Evolutionary conservation across 768 basidiomycete species (phyloP).

Genomic region (Coprinopsis sp.): DNA sequence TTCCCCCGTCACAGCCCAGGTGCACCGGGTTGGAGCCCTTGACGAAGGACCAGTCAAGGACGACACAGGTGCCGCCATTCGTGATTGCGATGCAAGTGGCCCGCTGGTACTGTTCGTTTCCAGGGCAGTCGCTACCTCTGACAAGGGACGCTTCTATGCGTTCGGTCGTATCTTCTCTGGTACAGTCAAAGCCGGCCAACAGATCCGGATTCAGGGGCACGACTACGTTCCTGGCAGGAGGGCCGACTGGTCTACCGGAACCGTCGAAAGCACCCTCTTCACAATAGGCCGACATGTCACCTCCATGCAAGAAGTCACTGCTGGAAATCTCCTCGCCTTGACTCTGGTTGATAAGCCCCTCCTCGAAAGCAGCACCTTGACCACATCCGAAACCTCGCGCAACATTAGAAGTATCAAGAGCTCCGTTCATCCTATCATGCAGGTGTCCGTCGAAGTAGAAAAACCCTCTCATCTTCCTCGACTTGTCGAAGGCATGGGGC

Average conservation of each 20-base stretch:
- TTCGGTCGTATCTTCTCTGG: slow-evolving; percentile 99
- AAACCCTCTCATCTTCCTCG: slow-evolving; percentile 98
- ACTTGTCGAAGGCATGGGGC: slow-evolving; percentile 99
- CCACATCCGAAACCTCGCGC: slow-evolving; percentile 96
- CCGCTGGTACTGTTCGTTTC: slow-evolving; percentile 98
- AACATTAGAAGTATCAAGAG: slow-evolving; percentile 99
- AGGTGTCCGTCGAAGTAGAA: slow-evolving; percentile 98
- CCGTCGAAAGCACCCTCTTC: slow-evolving; percentile 95
- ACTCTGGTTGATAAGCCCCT: slow-evolving; percentile 99
- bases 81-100: slow-evolving; percentile 94
- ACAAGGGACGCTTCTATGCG: slow-evolving; percentile 99
- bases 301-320: slow-evolving; percentile 97
- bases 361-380: slow-evolving; percentile 98
- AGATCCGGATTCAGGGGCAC: slow-evolving; percentile 98
- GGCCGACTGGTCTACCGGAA: slow-evolving; percentile 96
- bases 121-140: slow-evolving; percentile 99
- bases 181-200: slow-evolving; percentile 93
- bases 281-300: slow-evolving; percentile 99
- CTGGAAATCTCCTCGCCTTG: slow-evolving; percentile 97
- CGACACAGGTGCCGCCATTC: slow-evolving; percentile 96
- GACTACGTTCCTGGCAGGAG: slow-evolving; percentile 99
- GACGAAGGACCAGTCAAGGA: slow-evolving; percentile 99
- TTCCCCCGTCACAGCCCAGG: slow-evolving; percentile 94
- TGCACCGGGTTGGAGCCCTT: slow-evolving; percentile 98
- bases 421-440: slow-evolving; percentile 99